phyloP scores from a whole-genome alignment of 225 moss, liverwort and hornwort species.

The Polytrichum commune region DNA sequence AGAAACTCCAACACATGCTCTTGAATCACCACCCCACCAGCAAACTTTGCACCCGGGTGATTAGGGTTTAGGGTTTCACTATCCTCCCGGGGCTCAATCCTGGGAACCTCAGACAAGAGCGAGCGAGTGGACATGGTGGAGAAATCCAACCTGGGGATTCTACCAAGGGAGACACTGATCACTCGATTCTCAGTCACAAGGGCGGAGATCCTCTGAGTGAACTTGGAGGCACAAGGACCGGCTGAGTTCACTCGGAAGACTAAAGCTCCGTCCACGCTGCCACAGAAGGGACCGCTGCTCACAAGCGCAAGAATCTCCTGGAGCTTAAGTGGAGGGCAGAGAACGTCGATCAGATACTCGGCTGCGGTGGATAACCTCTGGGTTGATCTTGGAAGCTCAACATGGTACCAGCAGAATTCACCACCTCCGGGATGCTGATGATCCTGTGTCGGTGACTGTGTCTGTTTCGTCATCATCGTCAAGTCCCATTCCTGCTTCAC shows the following conservation, averaged over 20 bases:
- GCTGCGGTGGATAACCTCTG: conserved; percentile 61
- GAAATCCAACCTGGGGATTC: conserved; percentile 71
- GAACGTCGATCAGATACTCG: conserved; percentile 87
- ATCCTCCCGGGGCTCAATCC: conserved; percentile 37
- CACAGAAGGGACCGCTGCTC: conserved; percentile 82
- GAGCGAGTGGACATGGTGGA: conserved; percentile 54
- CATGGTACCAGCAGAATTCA: conserved; percentile 79
- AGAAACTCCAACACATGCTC: conserved; percentile 89
- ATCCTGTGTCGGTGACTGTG: no score
- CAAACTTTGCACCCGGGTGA: conserved; percentile 24
- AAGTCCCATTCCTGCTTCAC: conserved; percentile 68
- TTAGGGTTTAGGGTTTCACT: conserved; percentile 16
- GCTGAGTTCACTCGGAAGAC: conserved; percentile 89
- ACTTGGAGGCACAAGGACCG: conserved; percentile 71
- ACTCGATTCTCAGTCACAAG: conserved; percentile 73
- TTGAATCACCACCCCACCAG: conserved; percentile 63
- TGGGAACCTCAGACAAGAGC: conserved; percentile 71
- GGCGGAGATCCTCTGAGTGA: conserved; percentile 83
- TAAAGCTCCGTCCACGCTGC: conserved; percentile 77
- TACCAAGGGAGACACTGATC: conserved; percentile 77
- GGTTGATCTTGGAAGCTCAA: conserved; percentile 83
- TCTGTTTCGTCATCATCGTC: conserved; percentile 11
- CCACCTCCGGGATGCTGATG: not conserved
- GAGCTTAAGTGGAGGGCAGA: conserved; percentile 83
- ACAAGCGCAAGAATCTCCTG: conserved; percentile 85